phyloP scores from a whole-genome alignment of 805 yeast species.

The Candida nitratophila region DNA sequence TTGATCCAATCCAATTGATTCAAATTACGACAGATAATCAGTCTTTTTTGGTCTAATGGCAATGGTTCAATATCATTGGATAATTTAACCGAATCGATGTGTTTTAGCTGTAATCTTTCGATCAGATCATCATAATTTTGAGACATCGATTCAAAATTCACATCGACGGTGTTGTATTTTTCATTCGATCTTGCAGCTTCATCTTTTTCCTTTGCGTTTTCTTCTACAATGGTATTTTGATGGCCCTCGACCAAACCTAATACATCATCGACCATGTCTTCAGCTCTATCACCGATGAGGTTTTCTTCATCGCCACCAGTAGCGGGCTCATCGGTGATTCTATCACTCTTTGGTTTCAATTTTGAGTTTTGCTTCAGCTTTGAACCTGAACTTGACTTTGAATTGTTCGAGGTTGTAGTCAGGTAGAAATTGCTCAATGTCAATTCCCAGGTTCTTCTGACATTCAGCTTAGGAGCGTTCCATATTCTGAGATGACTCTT shows the following conservation, averaged over 20 bases:
- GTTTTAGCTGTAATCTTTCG: not conserved
- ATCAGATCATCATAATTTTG: not conserved
- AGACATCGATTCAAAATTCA: not conserved
- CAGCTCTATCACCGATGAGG: slow-evolving; percentile 17
- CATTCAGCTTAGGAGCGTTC: not conserved
- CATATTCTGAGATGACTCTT: not conserved
- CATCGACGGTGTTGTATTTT: not conserved
- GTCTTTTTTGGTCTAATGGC: slow-evolving; percentile 17
- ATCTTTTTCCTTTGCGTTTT: not conserved
- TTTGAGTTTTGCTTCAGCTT: not conserved
- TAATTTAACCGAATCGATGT: slow-evolving; percentile 3
- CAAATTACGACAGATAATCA: slow-evolving; percentile 42
- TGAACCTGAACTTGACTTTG: too few relatives aligned
- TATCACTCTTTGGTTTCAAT: not conserved
- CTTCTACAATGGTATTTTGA: slow-evolving; percentile 1
- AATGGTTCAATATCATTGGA: slow-evolving; percentile 11
- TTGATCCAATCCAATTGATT: slow-evolving; percentile 70
- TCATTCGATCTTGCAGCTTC: not conserved
- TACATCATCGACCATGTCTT: slow-evolving; percentile 21
- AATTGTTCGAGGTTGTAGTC: not conserved
- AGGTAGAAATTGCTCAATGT: not conserved
- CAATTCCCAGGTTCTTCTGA: not conserved
- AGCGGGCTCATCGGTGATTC: not conserved
- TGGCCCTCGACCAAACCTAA: slow-evolving; percentile 4
- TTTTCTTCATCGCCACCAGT: not conserved